phyloP scores from a whole-genome alignment of 176 grass and related monocot species.

The Bothriochloa decipiens region DNA sequence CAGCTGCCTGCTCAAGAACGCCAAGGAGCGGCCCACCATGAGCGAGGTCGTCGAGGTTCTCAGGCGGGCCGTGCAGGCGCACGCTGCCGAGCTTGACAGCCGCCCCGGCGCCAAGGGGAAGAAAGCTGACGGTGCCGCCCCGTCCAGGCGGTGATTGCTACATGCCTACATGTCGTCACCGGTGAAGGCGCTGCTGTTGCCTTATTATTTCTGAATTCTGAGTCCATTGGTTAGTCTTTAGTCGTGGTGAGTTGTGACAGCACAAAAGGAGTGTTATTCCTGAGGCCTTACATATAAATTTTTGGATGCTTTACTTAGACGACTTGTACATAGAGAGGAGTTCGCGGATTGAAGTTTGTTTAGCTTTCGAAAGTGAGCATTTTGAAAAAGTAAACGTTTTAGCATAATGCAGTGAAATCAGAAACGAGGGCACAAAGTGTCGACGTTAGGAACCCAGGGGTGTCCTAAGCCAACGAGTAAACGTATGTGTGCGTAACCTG shows the following conservation, averaged over 20 bases:
- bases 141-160: conserved; percentile 30
- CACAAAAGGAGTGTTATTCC: neutral
- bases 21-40: conserved; percentile 82
- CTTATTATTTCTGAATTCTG: neutral
- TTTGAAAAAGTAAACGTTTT: neutral
- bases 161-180: too few species aligned
- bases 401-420: too few species aligned
- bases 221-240: conserved; percentile 10
- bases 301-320: neutral
- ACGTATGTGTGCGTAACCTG: too few species aligned
- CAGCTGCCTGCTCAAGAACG: conserved; percentile 71
- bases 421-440: too few species aligned
- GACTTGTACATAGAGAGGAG: conserved; percentile 3
- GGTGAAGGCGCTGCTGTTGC: neutral
- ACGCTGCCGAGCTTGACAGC: conserved; percentile 32
- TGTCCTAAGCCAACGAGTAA: too few species aligned
- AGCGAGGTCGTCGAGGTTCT: conserved; percentile 68
- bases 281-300: neutral
- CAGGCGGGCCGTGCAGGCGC: conserved; percentile 52
- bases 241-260: neutral
- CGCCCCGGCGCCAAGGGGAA: neutral
- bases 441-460: too few species aligned
- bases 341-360: neutral
- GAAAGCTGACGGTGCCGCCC: neutral
- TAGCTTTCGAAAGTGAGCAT: conserved; percentile 12